Percentiles rank a stretch among this genome's conserved stretches.
These are phyloP conservation scores for Antrodiella citrinella DNA, from an alignment of 768 basidiomycete genomes.

Conservation along the genomic window DNA sequence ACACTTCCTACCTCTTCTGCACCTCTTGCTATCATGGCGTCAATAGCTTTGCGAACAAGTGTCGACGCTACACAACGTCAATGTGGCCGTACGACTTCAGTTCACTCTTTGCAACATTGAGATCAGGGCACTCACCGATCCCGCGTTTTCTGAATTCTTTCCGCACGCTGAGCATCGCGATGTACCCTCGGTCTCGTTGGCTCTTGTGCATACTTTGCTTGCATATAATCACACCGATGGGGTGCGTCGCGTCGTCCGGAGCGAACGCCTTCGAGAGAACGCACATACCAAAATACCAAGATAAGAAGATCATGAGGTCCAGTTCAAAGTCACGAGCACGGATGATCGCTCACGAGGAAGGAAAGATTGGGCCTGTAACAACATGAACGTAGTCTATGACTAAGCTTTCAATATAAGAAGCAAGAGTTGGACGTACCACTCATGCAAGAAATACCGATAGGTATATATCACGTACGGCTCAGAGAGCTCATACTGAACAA, in stretches of 20 bases:
- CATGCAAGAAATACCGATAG: slow-evolving; percentile 92
- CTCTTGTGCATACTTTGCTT: slow-evolving; percentile 89
- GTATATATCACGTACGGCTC: slow-evolving; percentile 97
- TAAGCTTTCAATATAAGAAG: slow-evolving; percentile 1
- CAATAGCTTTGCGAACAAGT: slow-evolving; percentile 76
- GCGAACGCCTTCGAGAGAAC: slow-evolving; percentile 41
- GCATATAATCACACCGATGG: slow-evolving; percentile 92
- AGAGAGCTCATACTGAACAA: slow-evolving; percentile 87
- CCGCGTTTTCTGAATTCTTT: slow-evolving; percentile 82
- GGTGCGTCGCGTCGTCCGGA: slow-evolving; percentile 40
- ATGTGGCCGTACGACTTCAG: not conserved
- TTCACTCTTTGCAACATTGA: no score
- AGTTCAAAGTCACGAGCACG: no score
- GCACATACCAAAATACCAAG: no score
- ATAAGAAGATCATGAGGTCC: slow-evolving; percentile 6
- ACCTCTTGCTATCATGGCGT: slow-evolving; percentile 73
- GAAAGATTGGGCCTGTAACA: slow-evolving; percentile 76
- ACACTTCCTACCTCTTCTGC: slow-evolving; percentile 88
- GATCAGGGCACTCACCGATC: slow-evolving; percentile 62
- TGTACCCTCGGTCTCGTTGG: slow-evolving; percentile 80
- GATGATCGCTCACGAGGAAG: slow-evolving; percentile 47
- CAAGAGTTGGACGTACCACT: slow-evolving; percentile 73
- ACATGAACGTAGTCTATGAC: slow-evolving; percentile 24
- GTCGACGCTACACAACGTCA: slow-evolving; percentile 58
- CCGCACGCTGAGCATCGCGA: slow-evolving; percentile 93